Evolutionary conservation across 371 early-diverging fungal genomes (phyloP).

Genomic region (Haplosporangium sp.): DNA sequence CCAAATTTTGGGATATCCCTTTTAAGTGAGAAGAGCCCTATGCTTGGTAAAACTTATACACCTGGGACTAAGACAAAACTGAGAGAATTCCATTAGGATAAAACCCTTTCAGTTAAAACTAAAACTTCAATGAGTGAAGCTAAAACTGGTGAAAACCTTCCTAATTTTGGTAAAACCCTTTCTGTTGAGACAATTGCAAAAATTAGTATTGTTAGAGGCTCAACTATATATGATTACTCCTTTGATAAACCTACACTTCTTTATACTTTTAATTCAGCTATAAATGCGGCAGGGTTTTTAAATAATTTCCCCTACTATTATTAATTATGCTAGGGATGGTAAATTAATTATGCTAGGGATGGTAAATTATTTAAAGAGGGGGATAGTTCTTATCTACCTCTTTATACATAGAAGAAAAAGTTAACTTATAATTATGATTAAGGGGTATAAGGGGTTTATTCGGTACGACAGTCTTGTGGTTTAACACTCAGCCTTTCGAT

Average conservation of each 20-base stretch:
- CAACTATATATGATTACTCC: neutral
- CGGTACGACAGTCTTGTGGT: too few species aligned
- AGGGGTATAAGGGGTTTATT: too few species aligned
- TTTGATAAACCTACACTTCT: neutral
- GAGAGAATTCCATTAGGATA: conserved; percentile 44
- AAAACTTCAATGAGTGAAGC: conserved; percentile 4
- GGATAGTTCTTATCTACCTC: conserved; percentile 44
- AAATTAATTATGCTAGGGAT: conserved; percentile 62
- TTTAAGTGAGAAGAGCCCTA: conserved; percentile 13
- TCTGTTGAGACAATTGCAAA: neutral
- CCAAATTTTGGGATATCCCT: neutral
- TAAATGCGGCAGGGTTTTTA: neutral
- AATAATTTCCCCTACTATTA: neutral
- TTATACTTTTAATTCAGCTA: neutral
- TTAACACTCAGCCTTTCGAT: too few species aligned
- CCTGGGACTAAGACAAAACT: conserved; percentile 1
- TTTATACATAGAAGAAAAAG: neutral
- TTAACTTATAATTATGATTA: too few species aligned
- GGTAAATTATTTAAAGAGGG: conserved; percentile 69
- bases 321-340: conserved; percentile 55
- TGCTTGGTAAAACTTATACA: conserved; percentile 21
- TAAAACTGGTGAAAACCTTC: conserved; percentile 1
- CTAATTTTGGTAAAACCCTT: conserved; percentile 1
- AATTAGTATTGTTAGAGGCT: neutral
- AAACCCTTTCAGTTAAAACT: neutral